Percentiles rank a stretch among this genome's conserved stretches.
Evolutionary conservation across 2,329 filamentous ascomycete genomes (phyloP).

Genomic region (Calonectria crousiana): DNA sequence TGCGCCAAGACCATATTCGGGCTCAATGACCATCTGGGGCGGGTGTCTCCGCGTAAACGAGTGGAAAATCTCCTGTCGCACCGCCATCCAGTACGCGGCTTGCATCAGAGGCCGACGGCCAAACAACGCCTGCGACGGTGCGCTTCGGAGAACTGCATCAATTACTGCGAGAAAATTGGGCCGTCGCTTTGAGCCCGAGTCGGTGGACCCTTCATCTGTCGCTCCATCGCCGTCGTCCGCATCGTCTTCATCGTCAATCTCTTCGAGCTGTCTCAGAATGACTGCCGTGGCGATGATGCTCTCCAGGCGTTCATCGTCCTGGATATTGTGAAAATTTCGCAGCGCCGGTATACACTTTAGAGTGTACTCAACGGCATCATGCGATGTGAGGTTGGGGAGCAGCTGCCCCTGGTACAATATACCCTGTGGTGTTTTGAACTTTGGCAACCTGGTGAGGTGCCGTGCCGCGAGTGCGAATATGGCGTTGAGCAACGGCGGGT

Average conservation of each 20-base stretch:
- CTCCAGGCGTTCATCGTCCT: conserved; percentile 54
- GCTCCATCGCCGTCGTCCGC: conserved; percentile 1
- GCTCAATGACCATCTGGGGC: conserved; percentile 51
- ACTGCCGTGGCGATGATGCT: conserved; percentile 56
- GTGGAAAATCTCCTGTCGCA: conserved; percentile 56
- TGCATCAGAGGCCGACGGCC: conserved; percentile 52
- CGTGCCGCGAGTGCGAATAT: conserved; percentile 56
- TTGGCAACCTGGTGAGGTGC: conserved; percentile 53
- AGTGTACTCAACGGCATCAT: conserved; percentile 56
- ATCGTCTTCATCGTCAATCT: conserved; percentile 55
- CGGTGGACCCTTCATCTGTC: not conserved
- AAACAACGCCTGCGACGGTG: conserved; percentile 52
- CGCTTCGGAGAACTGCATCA: conserved; percentile 53
- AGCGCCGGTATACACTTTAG: conserved; percentile 55
- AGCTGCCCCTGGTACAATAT: conserved; percentile 54
- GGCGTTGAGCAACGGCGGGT: conserved; percentile 54
- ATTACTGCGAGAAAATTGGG: conserved; percentile 57
- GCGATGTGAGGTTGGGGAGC: conserved; percentile 49
- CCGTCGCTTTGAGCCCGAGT: conserved; percentile 35
- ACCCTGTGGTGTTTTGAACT: conserved; percentile 51
- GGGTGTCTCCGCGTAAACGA: conserved; percentile 54
- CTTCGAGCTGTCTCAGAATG: conserved; percentile 55
- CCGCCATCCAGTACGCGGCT: conserved; percentile 57
- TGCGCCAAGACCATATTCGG: conserved; percentile 50
- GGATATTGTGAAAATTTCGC: conserved; percentile 51